Conservation (phyloP, 768 basidiomycete species). For the Hysterangium stoloniferum region DNA sequence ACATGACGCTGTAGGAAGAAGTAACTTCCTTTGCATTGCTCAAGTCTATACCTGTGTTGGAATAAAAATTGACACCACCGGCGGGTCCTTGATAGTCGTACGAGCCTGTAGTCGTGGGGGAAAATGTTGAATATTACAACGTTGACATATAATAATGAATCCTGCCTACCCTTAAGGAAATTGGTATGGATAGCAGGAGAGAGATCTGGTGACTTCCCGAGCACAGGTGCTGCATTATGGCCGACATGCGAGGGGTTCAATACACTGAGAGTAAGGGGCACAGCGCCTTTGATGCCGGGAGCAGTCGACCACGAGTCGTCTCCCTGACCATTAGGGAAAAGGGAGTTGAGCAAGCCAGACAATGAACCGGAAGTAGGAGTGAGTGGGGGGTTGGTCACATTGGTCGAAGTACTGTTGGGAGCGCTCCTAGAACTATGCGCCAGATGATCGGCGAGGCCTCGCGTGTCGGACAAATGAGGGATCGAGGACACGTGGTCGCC, state of each 20-base stretch:
- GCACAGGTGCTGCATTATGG: background rate
- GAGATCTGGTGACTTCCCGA: background rate
- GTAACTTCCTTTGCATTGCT: slow-evolving; percentile 48
- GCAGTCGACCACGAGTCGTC: background rate
- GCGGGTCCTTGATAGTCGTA: slow-evolving; percentile 32
- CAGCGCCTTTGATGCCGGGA: background rate
- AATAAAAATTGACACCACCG: slow-evolving; percentile 71
- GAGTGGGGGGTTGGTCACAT: background rate
- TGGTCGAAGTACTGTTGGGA: slow-evolving; percentile 30
- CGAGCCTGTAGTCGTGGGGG: background rate
- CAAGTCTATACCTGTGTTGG: slow-evolving; percentile 37
- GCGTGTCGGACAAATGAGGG: no score
- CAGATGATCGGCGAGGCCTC: no score
- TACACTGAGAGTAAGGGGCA: background rate
- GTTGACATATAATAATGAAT: background rate
- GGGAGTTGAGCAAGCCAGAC: background rate
- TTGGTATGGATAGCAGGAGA: background rate
- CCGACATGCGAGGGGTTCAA: background rate
- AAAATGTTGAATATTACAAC: background rate
- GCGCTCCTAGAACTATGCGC: no score
- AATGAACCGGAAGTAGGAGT: background rate
- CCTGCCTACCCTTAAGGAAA: background rate
- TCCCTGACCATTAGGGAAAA: slow-evolving; percentile 1
- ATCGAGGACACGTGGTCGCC: no score
- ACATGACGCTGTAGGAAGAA: slow-evolving; percentile 67